These are phyloP conservation scores for Acanthamoeba healyi DNA, from an alignment of 208 protist species.

Conservation along the genomic window DNA sequence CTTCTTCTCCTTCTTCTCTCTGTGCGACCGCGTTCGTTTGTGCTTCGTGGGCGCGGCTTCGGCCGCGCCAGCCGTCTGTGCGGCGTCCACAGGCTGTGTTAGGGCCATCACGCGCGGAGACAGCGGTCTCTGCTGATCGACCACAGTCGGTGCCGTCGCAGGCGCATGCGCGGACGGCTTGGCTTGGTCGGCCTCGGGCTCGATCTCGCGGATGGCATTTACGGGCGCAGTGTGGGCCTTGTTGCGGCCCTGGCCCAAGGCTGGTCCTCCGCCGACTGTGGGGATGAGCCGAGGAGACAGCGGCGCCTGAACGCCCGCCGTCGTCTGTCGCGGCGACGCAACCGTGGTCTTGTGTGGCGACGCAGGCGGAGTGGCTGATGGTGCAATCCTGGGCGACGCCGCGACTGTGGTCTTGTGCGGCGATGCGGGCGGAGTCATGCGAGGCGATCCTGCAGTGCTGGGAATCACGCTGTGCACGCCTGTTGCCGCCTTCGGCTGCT, in stretches of 20 bases:
- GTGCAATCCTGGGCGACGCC: too few relatives aligned
- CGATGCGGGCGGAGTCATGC: too few relatives aligned
- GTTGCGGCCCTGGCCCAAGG: too few relatives aligned
- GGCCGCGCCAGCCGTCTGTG: background rate
- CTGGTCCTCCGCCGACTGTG: too few relatives aligned
- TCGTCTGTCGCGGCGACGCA: too few relatives aligned
- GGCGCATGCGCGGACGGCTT: background rate
- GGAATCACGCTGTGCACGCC: too few relatives aligned
- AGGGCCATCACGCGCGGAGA: background rate
- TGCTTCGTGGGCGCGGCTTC: background rate
- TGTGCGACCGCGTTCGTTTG: background rate
- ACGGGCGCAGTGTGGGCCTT: background rate
- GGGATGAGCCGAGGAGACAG: too few relatives aligned
- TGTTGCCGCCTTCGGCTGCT: background rate
- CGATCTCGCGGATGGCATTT: background rate
- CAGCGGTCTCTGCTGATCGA: background rate
- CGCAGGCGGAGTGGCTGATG: too few relatives aligned
- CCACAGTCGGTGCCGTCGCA: background rate
- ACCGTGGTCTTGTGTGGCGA: too few relatives aligned
- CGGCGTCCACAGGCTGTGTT: background rate
- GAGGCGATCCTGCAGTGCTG: too few relatives aligned
- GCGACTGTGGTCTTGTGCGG: too few relatives aligned
- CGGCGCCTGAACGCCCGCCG: too few relatives aligned
- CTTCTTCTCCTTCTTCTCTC: conserved; percentile 58
- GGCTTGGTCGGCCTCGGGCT: background rate